A percentile compares a stretch with the other conserved stretches of the same genome.
These are phyloP conservation scores for Debaryomyces tyrocola DNA, from an alignment of 805 yeast species.

Conservation along the genomic window DNA sequence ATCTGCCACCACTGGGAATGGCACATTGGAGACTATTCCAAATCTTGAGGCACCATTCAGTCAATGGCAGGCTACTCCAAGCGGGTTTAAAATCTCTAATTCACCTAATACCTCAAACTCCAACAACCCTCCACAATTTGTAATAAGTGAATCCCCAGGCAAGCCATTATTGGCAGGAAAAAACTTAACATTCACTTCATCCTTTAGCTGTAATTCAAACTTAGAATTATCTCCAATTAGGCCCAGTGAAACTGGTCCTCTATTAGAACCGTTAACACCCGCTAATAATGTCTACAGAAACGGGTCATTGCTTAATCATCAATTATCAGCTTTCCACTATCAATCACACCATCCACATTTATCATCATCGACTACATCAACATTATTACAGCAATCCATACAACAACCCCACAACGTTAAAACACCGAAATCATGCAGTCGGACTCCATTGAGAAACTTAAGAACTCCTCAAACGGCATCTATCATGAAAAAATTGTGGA, in stretches of 20 bases:
- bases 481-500: conserved; percentile 55
- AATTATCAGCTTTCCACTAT: not conserved
- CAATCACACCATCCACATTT: conserved; percentile 3
- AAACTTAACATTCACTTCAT: conserved; percentile 55
- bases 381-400: conserved; percentile 7
- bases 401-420: conserved; percentile 16
- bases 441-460: conserved; percentile 36
- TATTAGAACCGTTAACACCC: conserved; percentile 66
- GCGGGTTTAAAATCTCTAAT: conserved; percentile 2
- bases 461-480: conserved; percentile 45
- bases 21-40: conserved; percentile 7
- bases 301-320: conserved; percentile 1
- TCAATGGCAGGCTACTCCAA: conserved; percentile 6
- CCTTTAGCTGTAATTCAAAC: conserved; percentile 65
- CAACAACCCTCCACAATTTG: conserved; percentile 18
- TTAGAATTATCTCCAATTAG: conserved; percentile 63
- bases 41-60: conserved; percentile 12
- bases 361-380: conserved; percentile 2
- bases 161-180: conserved; percentile 42
- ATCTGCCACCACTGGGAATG: not conserved
- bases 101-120: conserved; percentile 6
- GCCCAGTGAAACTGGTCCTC: conserved; percentile 61
- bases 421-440: conserved; percentile 35
- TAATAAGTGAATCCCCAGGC: conserved; percentile 37
- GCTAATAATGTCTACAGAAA: conserved; percentile 22